Evolutionary conservation across 2,329 filamentous ascomycete species (phyloP).

Genomic region (Hymenoscyphus occultus): DNA sequence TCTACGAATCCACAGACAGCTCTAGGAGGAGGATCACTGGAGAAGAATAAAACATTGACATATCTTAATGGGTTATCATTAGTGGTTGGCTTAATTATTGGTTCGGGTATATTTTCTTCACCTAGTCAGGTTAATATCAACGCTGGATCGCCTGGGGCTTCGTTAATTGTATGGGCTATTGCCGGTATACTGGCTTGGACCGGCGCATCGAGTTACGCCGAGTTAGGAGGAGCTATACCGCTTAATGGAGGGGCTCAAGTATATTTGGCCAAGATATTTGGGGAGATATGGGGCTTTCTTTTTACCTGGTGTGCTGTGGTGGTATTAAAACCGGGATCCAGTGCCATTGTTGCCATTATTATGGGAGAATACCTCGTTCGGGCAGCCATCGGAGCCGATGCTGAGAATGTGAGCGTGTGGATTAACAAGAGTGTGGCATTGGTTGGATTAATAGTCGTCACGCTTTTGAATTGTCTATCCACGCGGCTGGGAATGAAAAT

Average conservation of each 20-base stretch:
- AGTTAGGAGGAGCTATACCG: slow-evolving; percentile 92
- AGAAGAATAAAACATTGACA: slow-evolving; percentile 94
- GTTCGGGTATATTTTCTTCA: slow-evolving; percentile 93
- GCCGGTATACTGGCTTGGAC: slow-evolving; percentile 96
- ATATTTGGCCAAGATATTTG: slow-evolving; percentile 94
- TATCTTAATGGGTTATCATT: slow-evolving; percentile 91
- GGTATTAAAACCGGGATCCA: slow-evolving; percentile 88
- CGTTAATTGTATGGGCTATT: slow-evolving; percentile 86
- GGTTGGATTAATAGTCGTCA: slow-evolving; percentile 71
- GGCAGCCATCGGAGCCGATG: slow-evolving; percentile 82
- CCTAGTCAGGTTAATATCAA: slow-evolving; percentile 90
- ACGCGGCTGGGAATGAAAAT: slow-evolving; percentile 83
- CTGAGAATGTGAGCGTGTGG: slow-evolving; percentile 77
- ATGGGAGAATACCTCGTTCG: slow-evolving; percentile 97
- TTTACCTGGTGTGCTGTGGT: slow-evolving; percentile 96
- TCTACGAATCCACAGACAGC: slow-evolving; percentile 52
- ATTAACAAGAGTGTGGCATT: slow-evolving; percentile 86
- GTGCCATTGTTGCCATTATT: slow-evolving; percentile 94
- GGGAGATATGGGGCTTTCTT: slow-evolving; percentile 86
- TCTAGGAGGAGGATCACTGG: slow-evolving; percentile 73
- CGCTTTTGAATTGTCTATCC: slow-evolving; percentile 83
- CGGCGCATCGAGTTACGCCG: slow-evolving; percentile 89
- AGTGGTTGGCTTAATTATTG: slow-evolving; percentile 90
- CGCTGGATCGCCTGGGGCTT: slow-evolving; percentile 85
- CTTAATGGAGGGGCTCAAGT: slow-evolving; percentile 92